phyloP scores from a whole-genome alignment of 163 green algal genomes.

The Scenedesmus sp. region DNA sequence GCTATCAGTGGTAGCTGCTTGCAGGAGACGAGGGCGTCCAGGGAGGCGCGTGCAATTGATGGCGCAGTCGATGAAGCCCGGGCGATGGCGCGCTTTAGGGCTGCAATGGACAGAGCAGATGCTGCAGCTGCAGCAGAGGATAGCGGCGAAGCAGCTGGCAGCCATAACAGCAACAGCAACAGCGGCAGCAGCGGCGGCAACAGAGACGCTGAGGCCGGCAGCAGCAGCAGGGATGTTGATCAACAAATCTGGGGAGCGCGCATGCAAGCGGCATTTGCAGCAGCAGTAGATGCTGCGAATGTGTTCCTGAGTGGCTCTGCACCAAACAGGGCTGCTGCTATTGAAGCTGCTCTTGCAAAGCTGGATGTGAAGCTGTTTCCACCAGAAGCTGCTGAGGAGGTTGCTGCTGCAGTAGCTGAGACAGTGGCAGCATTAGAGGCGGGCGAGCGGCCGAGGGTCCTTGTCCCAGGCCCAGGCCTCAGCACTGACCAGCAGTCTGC shows the following conservation, averaged over 20 bases:
- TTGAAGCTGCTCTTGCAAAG: neutral
- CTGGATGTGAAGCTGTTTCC: neutral
- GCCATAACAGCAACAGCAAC: neutral
- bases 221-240: neutral
- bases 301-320: too few relatives aligned
- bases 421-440: neutral
- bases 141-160: too few relatives aligned
- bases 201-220: neutral
- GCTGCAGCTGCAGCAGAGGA: too few relatives aligned
- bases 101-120: too few relatives aligned
- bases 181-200: neutral
- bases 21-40: too few relatives aligned
- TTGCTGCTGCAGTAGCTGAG: neutral
- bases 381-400: neutral
- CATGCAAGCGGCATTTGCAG: neutral
- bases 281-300: neutral
- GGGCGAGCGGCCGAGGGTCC: too few relatives aligned
- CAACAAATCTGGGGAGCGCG: neutral
- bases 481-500: neutral
- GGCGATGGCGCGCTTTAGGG: too few relatives aligned
- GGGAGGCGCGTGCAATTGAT: too few relatives aligned
- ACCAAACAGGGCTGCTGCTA: too few relatives aligned
- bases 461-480: too few relatives aligned
- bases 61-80: too few relatives aligned
- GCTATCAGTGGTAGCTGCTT: too few relatives aligned